These are phyloP conservation scores for Scenedesmus sp. DNA, from an alignment of 163 green algal species.

Conservation along the genomic window DNA sequence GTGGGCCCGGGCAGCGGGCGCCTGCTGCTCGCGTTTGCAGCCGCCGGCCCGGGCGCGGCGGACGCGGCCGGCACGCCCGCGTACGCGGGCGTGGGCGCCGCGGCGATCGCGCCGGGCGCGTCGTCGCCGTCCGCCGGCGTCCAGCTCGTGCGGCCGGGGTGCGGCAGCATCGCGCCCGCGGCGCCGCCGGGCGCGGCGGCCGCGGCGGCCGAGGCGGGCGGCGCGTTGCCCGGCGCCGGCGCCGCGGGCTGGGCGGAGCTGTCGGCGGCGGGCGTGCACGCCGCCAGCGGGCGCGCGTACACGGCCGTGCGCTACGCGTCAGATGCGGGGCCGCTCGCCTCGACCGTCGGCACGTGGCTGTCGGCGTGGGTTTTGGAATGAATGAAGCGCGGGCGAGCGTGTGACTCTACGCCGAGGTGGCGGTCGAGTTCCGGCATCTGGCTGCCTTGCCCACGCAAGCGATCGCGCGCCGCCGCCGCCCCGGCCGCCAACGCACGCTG, in stretches of 20 bases:
- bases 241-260: constrained; percentile 28
- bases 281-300: background rate
- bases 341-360: constrained; percentile 13
- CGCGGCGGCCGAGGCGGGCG: background rate
- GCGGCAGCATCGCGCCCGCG: constrained; percentile 2
- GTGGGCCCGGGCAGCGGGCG: background rate
- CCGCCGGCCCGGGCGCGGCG: constrained; percentile 4
- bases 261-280: constrained; percentile 18
- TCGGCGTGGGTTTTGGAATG: no score
- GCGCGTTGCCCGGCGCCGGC: background rate
- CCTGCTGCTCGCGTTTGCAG: constrained; percentile 7
- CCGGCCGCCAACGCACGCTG: no score
- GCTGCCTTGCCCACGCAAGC: no score
- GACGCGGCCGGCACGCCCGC: background rate
- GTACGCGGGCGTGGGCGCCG: constrained; percentile 15
- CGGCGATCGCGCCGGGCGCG: background rate
- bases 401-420: no score
- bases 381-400: no score
- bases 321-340: background rate
- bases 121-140: background rate
- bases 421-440: no score
- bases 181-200: background rate
- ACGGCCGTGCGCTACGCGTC: background rate
- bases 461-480: no score
- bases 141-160: background rate